phyloP scores from a whole-genome alignment of 768 basidiomycete genomes.

The Termitomyces titanicus region DNA sequence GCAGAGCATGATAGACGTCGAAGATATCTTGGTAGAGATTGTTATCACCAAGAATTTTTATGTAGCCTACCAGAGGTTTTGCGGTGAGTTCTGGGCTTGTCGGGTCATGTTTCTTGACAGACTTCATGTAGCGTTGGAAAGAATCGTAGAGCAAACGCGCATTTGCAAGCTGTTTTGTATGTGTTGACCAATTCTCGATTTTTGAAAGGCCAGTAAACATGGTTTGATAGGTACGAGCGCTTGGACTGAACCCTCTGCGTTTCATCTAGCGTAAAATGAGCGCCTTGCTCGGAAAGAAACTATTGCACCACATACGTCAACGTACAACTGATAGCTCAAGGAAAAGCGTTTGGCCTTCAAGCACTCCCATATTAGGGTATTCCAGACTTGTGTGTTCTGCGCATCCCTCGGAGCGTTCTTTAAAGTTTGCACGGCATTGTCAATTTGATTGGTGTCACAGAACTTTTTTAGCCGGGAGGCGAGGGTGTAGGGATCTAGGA shows the following conservation, averaged over 20 bases:
- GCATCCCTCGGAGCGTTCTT: constrained; percentile 68
- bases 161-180: constrained; percentile 59
- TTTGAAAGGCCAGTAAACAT: constrained; percentile 62
- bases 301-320: constrained; percentile 48
- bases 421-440: constrained; percentile 63
- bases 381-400: constrained; percentile 76
- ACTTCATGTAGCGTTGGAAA: constrained; percentile 47
- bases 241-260: constrained; percentile 73
- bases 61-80: constrained; percentile 55
- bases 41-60: constrained; percentile 61
- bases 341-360: constrained; percentile 55
- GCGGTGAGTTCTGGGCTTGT: constrained; percentile 43
- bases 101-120: constrained; percentile 46
- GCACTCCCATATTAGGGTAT: constrained; percentile 67
- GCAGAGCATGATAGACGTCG: constrained; percentile 70
- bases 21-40: constrained; percentile 64
- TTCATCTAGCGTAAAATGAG: constrained; percentile 62
- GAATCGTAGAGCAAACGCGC: constrained; percentile 59
- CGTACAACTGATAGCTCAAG: constrained; percentile 61
- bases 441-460: constrained; percentile 49
- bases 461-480: constrained; percentile 55
- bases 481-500: constrained; percentile 63
- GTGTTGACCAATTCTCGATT: constrained; percentile 56
- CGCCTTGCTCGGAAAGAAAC: not conserved
- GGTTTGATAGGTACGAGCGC: constrained; percentile 62